Conservation (phyloP, 2,329 filamentous ascomycete genomes). For the Neofusicoccum cordaticola region DNA sequence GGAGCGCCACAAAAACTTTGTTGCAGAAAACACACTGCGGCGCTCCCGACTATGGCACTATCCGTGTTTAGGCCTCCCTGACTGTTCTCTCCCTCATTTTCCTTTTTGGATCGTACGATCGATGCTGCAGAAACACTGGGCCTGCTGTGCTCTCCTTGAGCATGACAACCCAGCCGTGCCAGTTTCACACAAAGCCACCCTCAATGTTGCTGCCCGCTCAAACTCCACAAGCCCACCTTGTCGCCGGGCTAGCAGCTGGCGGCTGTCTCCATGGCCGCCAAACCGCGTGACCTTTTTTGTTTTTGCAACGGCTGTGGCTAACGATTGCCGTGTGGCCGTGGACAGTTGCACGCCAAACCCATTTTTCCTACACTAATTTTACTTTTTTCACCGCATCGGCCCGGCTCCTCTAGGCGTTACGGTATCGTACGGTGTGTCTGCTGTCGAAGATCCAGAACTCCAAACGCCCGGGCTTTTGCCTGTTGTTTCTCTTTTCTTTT, state of each 20-base stretch:
- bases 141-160: background rate
- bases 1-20: conserved; percentile 4
- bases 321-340: background rate
- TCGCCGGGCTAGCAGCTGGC: background rate
- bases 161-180: background rate
- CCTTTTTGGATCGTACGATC: conserved; percentile 9
- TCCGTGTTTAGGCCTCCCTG: background rate
- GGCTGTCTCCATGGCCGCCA: background rate
- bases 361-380: background rate
- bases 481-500: background rate
- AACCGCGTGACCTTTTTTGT: background rate
- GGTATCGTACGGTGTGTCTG: background rate
- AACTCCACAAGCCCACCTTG: background rate
- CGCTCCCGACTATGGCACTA: background rate
- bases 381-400: background rate
- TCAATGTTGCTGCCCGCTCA: background rate
- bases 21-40: background rate
- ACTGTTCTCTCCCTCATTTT: background rate
- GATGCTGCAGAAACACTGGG: conserved; percentile 4
- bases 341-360: background rate
- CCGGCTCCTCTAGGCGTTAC: background rate
- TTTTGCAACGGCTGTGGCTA: background rate
- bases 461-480: background rate
- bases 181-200: conserved; percentile 6
- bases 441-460: background rate